A percentile compares a stretch with the other conserved stretches of the same genome.
phyloP scores from a whole-genome alignment of 306 rosid genomes.

The Hylodesmum podocarpum region DNA sequence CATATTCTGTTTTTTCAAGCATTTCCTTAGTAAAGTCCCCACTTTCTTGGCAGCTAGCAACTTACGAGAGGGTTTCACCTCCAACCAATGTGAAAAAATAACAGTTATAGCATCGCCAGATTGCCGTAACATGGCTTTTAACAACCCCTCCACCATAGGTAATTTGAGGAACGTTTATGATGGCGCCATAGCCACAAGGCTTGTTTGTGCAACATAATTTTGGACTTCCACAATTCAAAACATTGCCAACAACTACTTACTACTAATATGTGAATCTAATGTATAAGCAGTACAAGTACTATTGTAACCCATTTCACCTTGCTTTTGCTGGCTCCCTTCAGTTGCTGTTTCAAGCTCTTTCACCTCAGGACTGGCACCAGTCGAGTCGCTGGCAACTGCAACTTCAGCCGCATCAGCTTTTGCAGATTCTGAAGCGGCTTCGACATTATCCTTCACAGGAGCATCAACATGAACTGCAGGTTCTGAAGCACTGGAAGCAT shows the following conservation, averaged over 20 bases:
- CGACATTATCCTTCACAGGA: slow-evolving; percentile 37
- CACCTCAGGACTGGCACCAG: slow-evolving; percentile 33
- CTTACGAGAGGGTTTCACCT: background rate
- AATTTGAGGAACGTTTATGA: too few relatives aligned
- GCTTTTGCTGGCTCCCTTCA: slow-evolving; percentile 57
- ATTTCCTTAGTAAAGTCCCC: background rate
- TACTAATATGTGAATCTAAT: background rate
- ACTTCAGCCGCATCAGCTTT: slow-evolving; percentile 48
- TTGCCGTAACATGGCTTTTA: too few relatives aligned
- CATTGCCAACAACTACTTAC: too few relatives aligned
- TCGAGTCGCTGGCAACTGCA: slow-evolving; percentile 37
- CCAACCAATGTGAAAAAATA: too few relatives aligned
- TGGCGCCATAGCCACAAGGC: too few relatives aligned
- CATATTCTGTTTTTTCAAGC: background rate
- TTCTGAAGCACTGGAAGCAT: slow-evolving; percentile 34
- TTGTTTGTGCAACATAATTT: too few relatives aligned
- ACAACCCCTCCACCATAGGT: too few relatives aligned
- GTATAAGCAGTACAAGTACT: background rate
- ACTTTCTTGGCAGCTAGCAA: background rate
- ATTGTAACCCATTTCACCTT: slow-evolving; percentile 54
- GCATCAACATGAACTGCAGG: slow-evolving; percentile 36
- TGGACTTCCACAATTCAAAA: too few relatives aligned
- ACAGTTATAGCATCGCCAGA: too few relatives aligned
- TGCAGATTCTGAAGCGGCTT: slow-evolving; percentile 25
- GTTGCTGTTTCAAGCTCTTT: slow-evolving; percentile 50